Percentiles rank a stretch among this genome's conserved stretches.
These are phyloP conservation scores for Imleria badia DNA, from an alignment of 768 basidiomycete species.

Conservation along the genomic window DNA sequence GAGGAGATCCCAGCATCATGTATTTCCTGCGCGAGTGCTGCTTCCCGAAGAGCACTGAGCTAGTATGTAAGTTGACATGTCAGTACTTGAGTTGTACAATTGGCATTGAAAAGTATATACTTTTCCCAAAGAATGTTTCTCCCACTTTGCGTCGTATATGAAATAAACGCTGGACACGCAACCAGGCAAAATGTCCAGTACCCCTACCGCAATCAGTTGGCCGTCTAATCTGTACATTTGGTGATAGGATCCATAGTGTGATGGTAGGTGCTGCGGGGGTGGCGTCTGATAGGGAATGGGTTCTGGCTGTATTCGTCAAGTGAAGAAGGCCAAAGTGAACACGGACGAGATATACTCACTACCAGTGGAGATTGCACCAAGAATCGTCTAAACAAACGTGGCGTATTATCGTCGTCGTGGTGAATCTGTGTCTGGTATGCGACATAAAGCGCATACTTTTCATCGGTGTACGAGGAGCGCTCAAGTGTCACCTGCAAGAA, in stretches of 20 bases:
- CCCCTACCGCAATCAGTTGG: constrained; percentile 77
- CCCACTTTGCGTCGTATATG: constrained; percentile 76
- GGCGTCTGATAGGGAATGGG: constrained; percentile 55
- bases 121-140: constrained; percentile 76
- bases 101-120: constrained; percentile 33
- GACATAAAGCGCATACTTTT: constrained; percentile 78
- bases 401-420: constrained; percentile 54
- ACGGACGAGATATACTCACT: constrained; percentile 40
- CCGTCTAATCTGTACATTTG: constrained; percentile 85
- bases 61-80: constrained; percentile 28
- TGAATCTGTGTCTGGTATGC: constrained; percentile 83
- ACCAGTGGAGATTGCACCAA: constrained; percentile 75
- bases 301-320: constrained; percentile 42
- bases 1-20: constrained; percentile 59
- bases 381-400: constrained; percentile 64
- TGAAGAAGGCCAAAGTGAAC: background rate
- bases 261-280: constrained; percentile 61
- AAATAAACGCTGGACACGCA: constrained; percentile 90
- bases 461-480: constrained; percentile 68
- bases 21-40: constrained; percentile 73
- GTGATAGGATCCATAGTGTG: constrained; percentile 89
- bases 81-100: background rate
- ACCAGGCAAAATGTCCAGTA: constrained; percentile 85
- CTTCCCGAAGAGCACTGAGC: constrained; percentile 86
- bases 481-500: constrained; percentile 65